phyloP scores from a whole-genome alignment of 148 eudicot genomes.

The Dianthus caryophyllus region DNA sequence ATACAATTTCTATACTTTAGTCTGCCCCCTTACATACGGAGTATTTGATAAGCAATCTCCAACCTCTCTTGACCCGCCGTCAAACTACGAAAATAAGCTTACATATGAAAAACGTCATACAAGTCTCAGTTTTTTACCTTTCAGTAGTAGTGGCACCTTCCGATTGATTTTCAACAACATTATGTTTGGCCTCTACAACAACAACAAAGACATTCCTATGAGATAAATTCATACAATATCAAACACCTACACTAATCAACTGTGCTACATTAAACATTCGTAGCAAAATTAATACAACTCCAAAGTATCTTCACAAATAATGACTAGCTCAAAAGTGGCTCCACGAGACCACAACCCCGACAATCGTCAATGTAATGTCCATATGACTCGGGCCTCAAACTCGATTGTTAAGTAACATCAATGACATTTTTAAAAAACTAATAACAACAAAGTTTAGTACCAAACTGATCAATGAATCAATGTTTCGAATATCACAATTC shows the following conservation, averaged over 20 bases:
- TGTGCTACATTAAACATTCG: neutral
- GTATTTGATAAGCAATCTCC: no score
- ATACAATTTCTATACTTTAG: neutral
- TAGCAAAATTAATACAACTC: neutral
- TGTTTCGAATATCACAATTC: neutral
- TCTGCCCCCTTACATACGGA: no score
- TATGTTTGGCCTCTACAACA: slow-evolving; percentile 34
- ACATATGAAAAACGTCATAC: neutral
- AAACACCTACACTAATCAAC: neutral
- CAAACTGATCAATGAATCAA: neutral
- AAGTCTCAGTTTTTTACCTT: slow-evolving; percentile 51
- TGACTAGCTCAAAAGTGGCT: neutral
- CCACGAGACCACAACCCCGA: neutral
- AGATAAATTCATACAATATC: slow-evolving; percentile 6
- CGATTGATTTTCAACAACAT: slow-evolving; percentile 34
- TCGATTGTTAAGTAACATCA: neutral
- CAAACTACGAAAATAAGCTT: neutral
- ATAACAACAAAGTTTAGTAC: neutral
- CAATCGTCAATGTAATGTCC: neutral
- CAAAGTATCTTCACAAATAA: neutral
- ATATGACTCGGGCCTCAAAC: neutral
- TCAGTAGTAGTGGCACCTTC: slow-evolving; percentile 30
- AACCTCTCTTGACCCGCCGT: no score
- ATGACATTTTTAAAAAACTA: neutral
- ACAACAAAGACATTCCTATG: neutral